Evolutionary conservation across 192 early-diverging fungal species (phyloP).

Genomic region (Rhizophagus sp.): DNA sequence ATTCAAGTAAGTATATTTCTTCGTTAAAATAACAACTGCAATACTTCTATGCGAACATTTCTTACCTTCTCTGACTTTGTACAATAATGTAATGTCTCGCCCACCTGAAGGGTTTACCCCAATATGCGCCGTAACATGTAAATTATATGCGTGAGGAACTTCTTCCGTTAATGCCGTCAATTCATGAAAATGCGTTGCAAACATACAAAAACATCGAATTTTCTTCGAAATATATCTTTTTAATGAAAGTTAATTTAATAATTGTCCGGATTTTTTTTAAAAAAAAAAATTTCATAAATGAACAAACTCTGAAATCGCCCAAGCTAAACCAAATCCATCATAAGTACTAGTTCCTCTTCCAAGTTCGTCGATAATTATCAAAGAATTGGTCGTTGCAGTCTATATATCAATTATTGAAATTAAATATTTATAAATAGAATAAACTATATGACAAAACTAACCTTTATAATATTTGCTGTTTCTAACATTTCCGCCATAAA

Average conservation of each 20-base stretch:
- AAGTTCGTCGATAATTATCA: conserved; percentile 95
- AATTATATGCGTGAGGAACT: conserved; percentile 77
- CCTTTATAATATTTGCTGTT: conserved; percentile 86
- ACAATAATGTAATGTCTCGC: conserved; percentile 84
- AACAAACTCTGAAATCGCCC: conserved; percentile 90
- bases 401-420: conserved; percentile 23
- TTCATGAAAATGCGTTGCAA: conserved; percentile 99
- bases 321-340: conserved; percentile 97
- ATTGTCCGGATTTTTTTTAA: background rate
- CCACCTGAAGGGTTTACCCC: conserved; percentile 30
- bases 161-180: conserved; percentile 78
- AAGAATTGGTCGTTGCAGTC: conserved; percentile 77
- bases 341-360: conserved; percentile 98
- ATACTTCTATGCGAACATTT: background rate
- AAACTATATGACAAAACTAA: conserved; percentile 27
- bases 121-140: conserved; percentile 81
- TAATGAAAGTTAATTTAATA: conserved; percentile 22
- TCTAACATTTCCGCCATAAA: conserved; percentile 98
- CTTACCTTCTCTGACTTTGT: conserved; percentile 79
- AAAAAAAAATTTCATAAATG: too few relatives aligned
- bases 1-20: conserved; percentile 8
- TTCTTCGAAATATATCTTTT: conserved; percentile 68
- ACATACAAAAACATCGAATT: conserved; percentile 75
- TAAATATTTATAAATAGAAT: background rate
- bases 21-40: background rate